Percentiles rank a stretch among this genome's conserved stretches.
Evolutionary conservation across 192 early-diverging fungal genomes (phyloP).

Genomic region (Thamnidium elegans): DNA sequence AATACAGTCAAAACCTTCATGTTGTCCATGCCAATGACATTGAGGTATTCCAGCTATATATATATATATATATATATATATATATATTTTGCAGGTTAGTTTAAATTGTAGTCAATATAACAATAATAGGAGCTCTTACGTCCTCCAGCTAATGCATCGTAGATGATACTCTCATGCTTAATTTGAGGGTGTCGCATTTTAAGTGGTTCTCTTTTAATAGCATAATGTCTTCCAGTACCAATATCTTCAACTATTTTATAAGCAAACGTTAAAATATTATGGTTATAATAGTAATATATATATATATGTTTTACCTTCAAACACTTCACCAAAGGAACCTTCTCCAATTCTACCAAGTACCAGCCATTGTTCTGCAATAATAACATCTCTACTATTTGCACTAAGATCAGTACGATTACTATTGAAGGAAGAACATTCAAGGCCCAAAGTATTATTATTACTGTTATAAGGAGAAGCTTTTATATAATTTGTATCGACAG

Average conservation of each 20-base stretch:
- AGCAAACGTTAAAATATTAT: neutral
- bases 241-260: constrained; percentile 42
- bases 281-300: neutral
- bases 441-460: neutral
- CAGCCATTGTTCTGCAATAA: constrained; percentile 52
- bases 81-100: neutral
- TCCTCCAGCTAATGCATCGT: constrained; percentile 43
- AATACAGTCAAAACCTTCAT: constrained; percentile 46
- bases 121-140: constrained; percentile 30
- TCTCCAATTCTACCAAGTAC: constrained; percentile 58
- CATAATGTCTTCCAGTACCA: constrained; percentile 41
- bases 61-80: constrained; percentile 28
- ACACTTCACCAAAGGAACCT: constrained; percentile 62
- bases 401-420: constrained; percentile 20
- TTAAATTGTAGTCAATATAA: neutral
- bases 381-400: constrained; percentile 23
- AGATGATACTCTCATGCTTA: constrained; percentile 45
- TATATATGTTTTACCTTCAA: constrained; percentile 43
- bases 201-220: constrained; percentile 50
- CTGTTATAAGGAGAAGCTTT: neutral
- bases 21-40: constrained; percentile 52
- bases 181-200: constrained; percentile 46
- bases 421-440: constrained; percentile 13
- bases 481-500: constrained; percentile 8
- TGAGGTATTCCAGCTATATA: constrained; percentile 48